A percentile compares a stretch with the other conserved stretches of the same genome.
Conservation (phyloP, 805 yeast species). For the Cyberlindnera euphorbiiphila region DNA sequence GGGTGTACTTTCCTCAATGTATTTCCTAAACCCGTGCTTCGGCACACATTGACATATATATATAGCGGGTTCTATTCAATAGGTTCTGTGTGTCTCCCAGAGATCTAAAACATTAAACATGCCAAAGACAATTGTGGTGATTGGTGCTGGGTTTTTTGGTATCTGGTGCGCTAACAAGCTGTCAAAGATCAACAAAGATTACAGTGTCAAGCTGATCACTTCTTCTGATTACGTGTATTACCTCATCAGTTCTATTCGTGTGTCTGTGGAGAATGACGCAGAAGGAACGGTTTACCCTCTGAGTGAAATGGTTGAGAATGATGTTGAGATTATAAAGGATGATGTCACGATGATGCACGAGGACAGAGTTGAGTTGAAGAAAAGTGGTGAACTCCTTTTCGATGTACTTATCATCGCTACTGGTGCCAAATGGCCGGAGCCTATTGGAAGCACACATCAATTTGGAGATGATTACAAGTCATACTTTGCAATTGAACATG, state of each 20-base stretch:
- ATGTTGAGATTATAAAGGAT: constrained; percentile 24
- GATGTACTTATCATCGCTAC: constrained; percentile 30
- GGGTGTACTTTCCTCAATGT: too few species aligned
- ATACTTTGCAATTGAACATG: constrained; percentile 16
- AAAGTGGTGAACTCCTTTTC: constrained; percentile 14
- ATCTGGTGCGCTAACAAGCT: constrained; percentile 21
- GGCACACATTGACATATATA: too few species aligned
- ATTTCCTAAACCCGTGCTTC: too few species aligned
- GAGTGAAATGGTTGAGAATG: constrained; percentile 17
- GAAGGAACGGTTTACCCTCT: constrained; percentile 20
- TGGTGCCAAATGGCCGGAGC: constrained; percentile 29
- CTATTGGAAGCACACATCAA: constrained; percentile 19
- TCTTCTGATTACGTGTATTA: constrained; percentile 16
- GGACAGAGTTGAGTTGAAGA: constrained; percentile 13
- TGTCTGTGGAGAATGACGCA: constrained; percentile 19
- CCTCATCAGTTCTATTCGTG: constrained; percentile 19
- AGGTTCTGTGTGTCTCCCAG: too few species aligned
- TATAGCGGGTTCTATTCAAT: too few species aligned
- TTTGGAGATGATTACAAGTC: constrained; percentile 16
- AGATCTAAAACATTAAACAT: too few species aligned
- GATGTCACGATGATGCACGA: constrained; percentile 21
- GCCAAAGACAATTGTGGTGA: constrained; percentile 18
- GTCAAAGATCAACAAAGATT: constrained; percentile 2
- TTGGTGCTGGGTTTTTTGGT: constrained; percentile 27
- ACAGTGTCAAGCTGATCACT: constrained; percentile 17